These are phyloP conservation scores for Macrolepiota albuminosa DNA, from an alignment of 768 basidiomycete genomes.

Conservation along the genomic window DNA sequence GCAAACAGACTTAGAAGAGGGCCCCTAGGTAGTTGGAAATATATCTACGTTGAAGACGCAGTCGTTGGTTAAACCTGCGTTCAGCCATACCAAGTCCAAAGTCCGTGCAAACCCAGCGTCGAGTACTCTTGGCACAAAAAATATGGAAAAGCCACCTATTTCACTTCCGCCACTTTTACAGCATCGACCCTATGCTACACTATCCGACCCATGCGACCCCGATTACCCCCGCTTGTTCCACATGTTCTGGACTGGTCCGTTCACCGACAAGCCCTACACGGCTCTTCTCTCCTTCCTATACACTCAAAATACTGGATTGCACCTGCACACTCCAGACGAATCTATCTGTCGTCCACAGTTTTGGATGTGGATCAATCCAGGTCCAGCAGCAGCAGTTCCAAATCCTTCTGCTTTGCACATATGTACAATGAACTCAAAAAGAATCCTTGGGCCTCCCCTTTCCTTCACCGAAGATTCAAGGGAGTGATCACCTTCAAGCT, in stretches of 20 bases:
- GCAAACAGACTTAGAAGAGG: slow-evolving; percentile 71
- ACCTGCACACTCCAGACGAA: slow-evolving; percentile 50
- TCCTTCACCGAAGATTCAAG: slow-evolving; percentile 89
- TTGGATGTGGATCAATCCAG: slow-evolving; percentile 99
- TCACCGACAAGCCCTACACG: slow-evolving; percentile 98
- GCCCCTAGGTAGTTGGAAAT: slow-evolving; percentile 79
- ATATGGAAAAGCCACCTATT: slow-evolving; percentile 55
- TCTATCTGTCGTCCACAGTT: slow-evolving; percentile 81
- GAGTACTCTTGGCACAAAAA: slow-evolving; percentile 51
- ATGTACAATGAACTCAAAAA: slow-evolving; percentile 80
- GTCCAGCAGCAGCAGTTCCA: slow-evolving; percentile 87
- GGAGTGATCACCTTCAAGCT: slow-evolving; percentile 92
- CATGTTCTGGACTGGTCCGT: slow-evolving; percentile 99
- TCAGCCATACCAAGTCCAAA: background rate
- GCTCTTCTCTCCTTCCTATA: slow-evolving; percentile 92
- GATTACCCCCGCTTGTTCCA: slow-evolving; percentile 90
- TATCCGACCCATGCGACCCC: slow-evolving; percentile 68
- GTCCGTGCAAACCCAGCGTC: slow-evolving; percentile 52
- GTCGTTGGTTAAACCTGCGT: slow-evolving; percentile 21
- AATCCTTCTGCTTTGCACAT: slow-evolving; percentile 76
- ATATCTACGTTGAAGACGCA: slow-evolving; percentile 73
- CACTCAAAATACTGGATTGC: slow-evolving; percentile 90
- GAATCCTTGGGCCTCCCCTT: slow-evolving; percentile 94
- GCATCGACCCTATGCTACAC: slow-evolving; percentile 54
- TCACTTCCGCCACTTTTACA: slow-evolving; percentile 43